A percentile compares a stretch with the other conserved stretches of the same genome.
Evolutionary conservation across 768 basidiomycete species (phyloP).

Genomic region (Flagelloscypha sp.): DNA sequence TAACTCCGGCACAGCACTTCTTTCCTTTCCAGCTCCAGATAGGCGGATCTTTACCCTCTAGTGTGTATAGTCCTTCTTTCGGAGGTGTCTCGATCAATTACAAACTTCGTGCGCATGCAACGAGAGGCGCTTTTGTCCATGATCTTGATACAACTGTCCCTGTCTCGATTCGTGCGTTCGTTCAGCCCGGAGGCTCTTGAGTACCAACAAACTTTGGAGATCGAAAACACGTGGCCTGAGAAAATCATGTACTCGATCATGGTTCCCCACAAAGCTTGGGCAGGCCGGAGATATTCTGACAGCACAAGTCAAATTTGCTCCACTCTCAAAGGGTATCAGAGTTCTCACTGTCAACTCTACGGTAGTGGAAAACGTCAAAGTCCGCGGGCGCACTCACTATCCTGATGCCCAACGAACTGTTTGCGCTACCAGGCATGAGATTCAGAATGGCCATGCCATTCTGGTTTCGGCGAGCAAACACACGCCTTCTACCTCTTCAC

Average conservation of each 20-base stretch:
- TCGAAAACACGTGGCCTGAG: conserved; percentile 95
- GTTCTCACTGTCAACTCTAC: conserved; percentile 60
- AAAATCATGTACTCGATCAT: conserved; percentile 95
- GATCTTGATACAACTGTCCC: conserved; percentile 57
- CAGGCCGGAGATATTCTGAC: conserved; percentile 81
- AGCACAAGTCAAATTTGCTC: conserved; percentile 79
- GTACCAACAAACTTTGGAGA: conserved; percentile 92
- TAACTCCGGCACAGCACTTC: conserved; percentile 84
- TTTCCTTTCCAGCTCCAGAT: conserved; percentile 90
- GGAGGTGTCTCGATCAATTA: conserved; percentile 71
- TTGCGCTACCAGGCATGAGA: conserved; percentile 58
- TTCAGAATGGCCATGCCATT: conserved; percentile 50
- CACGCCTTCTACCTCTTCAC: conserved; percentile 2
- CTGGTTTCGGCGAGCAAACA: conserved; percentile 22
- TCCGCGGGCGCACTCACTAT: conserved; percentile 41
- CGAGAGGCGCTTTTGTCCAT: conserved; percentile 63
- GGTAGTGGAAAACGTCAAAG: conserved; percentile 67
- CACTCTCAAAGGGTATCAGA: conserved; percentile 74
- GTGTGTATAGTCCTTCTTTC: conserved; percentile 44
- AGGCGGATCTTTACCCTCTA: conserved; percentile 79
- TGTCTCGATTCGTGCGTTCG: conserved; percentile 62
- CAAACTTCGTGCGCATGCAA: conserved; percentile 82
- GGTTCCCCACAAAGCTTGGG: conserved; percentile 93
- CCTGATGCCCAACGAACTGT: conserved; percentile 59
- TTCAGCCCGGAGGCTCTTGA: conserved; percentile 81